Evolutionary conservation across 2,329 filamentous ascomycete species (phyloP).

Genomic region (Lecanicillium sp.): DNA sequence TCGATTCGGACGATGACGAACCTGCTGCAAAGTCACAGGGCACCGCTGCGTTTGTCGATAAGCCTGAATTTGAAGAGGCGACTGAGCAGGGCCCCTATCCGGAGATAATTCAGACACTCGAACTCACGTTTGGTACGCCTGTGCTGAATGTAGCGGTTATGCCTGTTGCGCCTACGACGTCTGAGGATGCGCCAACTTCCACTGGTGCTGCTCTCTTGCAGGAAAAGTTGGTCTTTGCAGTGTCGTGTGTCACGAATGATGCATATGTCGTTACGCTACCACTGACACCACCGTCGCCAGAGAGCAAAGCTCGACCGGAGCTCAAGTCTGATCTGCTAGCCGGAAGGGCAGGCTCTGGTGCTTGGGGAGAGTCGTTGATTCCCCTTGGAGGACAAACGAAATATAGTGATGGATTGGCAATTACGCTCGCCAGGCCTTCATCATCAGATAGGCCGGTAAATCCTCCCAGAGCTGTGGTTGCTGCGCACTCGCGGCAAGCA

Average conservation of each 20-base stretch:
- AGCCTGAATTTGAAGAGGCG: constrained; percentile 37
- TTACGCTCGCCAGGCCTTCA: constrained; percentile 40
- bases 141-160: constrained; percentile 48
- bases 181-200: constrained; percentile 38
- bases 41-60: constrained; percentile 11
- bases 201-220: constrained; percentile 40
- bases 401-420: constrained; percentile 45
- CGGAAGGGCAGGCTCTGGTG: constrained; percentile 48
- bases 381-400: constrained; percentile 45
- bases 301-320: constrained; percentile 48
- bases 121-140: constrained; percentile 49
- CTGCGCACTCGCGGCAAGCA: constrained; percentile 51
- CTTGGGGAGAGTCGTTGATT: constrained; percentile 54
- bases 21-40: constrained; percentile 23
- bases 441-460: constrained; percentile 27
- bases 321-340: constrained; percentile 41
- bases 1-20: constrained; percentile 55
- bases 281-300: constrained; percentile 51
- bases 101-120: constrained; percentile 50
- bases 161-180: constrained; percentile 39
- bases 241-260: constrained; percentile 49
- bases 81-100: constrained; percentile 45
- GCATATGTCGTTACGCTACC: constrained; percentile 51
- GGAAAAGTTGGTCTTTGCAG: constrained; percentile 52
- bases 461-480: constrained; percentile 42